Base-by-base conservation (phyloP, 225 moss, liverwort and hornwort species). In the Marchantia paleacea region DNA sequence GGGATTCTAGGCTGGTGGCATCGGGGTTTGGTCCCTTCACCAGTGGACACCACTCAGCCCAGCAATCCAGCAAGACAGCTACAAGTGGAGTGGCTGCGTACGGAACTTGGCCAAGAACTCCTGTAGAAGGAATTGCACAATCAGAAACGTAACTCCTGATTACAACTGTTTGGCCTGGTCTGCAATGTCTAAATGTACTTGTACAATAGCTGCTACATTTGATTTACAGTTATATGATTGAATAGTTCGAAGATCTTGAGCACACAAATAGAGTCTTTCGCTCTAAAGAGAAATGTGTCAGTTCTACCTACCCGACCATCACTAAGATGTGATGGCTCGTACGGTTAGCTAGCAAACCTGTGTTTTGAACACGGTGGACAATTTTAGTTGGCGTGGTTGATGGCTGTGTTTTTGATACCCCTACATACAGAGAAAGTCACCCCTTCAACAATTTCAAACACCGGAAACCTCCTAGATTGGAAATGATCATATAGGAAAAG, bases 11-110 rank as follows among this genome's bases (percentile, higher is more conserved):
- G 79, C 91, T 90, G 61, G 75, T 87, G 76, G 81, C 81, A 82
- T 99, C 97, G 81, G 97, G 97, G 82, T 83, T 89, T 52, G 93
- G 93, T 30, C 89, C 91, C 76, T 77, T 90, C 69, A 95, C 95
- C 71, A 92, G 88, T 30, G 97, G 95, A 75, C 90, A 86, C 83
- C 89, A 95, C 76, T 94, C 93, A 83, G 95, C 90, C 97, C 97
- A 99, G 85, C 97, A 95, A 58, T 99, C 93, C 83, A 95, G 86
- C 80, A 99, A 85, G 62, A 94, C 88, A 52, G 92, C 89, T 75
- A 94, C 88, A 84, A 99, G 93, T 70, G 89, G 87, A 80, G 88
- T 79, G 79, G 86, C 89, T 73, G 82, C 75, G 53, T 69, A 52
- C 79, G 85, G 82, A 67, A 85, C 82, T 50, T 85, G 90, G 53